Conservation (phyloP, 2,329 filamentous ascomycete genomes). For the Colletotrichum sp. region DNA sequence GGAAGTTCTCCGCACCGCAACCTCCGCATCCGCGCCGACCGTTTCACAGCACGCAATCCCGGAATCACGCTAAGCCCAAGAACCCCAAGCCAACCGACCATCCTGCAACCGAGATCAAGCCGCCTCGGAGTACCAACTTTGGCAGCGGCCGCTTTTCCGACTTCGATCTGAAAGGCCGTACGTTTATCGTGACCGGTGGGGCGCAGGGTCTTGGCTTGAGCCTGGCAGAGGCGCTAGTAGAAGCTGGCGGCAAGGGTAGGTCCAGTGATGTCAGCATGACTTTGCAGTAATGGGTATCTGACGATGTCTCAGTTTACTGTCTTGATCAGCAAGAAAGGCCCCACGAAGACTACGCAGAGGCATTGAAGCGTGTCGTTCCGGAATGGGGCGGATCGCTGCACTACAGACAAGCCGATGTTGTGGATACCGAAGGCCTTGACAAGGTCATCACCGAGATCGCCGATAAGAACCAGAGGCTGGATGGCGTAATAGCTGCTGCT, state of each 20-base stretch:
- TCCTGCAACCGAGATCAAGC: constrained; percentile 25
- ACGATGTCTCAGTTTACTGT: constrained; percentile 53
- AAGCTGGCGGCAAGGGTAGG: constrained; percentile 73
- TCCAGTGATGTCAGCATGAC: neutral
- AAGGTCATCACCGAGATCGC: constrained; percentile 64
- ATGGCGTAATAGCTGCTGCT: constrained; percentile 74
- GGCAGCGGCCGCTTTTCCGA: constrained; percentile 59
- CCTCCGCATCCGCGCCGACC: neutral
- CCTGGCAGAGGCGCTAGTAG: constrained; percentile 74
- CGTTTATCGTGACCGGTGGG: constrained; percentile 74
- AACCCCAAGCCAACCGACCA: constrained; percentile 31
- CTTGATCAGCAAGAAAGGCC: constrained; percentile 58
- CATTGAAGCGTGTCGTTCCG: constrained; percentile 66
- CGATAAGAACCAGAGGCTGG: constrained; percentile 63
- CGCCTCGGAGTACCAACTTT: constrained; percentile 26
- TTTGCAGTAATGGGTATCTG: neutral
- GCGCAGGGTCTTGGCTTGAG: constrained; percentile 76
- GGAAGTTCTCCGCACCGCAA: neutral
- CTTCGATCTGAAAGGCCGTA: constrained; percentile 71
- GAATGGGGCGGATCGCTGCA: constrained; percentile 68
- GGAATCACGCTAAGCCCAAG: constrained; percentile 15
- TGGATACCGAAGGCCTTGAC: constrained; percentile 64
- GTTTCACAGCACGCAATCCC: neutral
- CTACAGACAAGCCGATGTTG: constrained; percentile 73
- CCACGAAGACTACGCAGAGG: constrained; percentile 61